A percentile compares a stretch with the other conserved stretches of the same genome.
phyloP scores from a whole-genome alignment of 2,329 filamentous ascomycete species.

The Bipolaris gigantea region DNA sequence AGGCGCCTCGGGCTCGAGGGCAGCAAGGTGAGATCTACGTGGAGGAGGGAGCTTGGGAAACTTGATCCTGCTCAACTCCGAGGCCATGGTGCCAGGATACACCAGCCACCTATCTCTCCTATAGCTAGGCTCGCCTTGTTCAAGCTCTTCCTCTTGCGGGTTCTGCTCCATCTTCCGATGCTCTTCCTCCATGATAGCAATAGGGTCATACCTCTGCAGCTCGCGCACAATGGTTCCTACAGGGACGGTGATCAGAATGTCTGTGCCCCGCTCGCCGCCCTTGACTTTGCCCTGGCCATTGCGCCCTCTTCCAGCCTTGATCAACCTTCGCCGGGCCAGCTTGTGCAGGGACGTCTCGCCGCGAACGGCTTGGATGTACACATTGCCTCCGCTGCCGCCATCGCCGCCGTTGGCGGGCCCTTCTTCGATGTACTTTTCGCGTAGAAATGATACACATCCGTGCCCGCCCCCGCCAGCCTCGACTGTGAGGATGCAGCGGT shows the following conservation, averaged over 20 bases:
- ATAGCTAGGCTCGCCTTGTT: conserved; percentile 38
- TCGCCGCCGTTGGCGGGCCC: conserved; percentile 95
- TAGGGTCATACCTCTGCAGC: conserved; percentile 74
- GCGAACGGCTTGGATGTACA: conserved; percentile 91
- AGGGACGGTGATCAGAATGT: conserved; percentile 85
- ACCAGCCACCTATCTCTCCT: conserved; percentile 78
- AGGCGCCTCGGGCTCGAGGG: conserved; percentile 71
- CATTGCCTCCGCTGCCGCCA: conserved; percentile 84
- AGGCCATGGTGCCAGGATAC: conserved; percentile 76
- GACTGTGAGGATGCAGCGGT: conserved; percentile 77
- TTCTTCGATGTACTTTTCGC: conserved; percentile 85
- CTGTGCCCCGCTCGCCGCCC: conserved; percentile 79
- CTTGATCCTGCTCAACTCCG: conserved; percentile 64
- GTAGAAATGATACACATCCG: conserved; percentile 90
- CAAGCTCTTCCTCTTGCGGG: conserved; percentile 33
- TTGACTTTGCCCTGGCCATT: conserved; percentile 74
- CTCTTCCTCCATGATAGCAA: conserved; percentile 64
- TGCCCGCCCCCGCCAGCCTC: conserved; percentile 82
- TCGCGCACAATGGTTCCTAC: conserved; percentile 91
- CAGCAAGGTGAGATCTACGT: conserved; percentile 60
- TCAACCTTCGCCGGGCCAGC: conserved; percentile 72
- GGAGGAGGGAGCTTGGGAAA: conserved; percentile 61
- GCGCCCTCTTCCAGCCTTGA: conserved; percentile 75
- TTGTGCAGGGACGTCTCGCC: conserved; percentile 94
- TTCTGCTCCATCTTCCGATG: conserved; percentile 32